Base-by-base conservation (phyloP, 106 monocot genomes). In the Chionographis japonica region DNA sequence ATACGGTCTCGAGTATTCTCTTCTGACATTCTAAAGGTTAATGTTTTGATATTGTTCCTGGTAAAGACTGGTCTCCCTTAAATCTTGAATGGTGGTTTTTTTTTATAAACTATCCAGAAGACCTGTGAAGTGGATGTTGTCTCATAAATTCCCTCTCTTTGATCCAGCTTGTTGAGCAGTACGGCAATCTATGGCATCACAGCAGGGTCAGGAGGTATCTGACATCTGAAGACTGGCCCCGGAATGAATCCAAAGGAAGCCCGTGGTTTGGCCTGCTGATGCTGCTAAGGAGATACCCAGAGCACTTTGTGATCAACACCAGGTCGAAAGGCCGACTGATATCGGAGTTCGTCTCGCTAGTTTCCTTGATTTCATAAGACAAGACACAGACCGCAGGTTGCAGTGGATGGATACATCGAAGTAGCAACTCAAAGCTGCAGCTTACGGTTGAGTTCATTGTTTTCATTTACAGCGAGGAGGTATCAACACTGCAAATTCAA, bases 161-260 rank as follows among this genome's bases (percentile, higher is more conserved):
- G 7, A 17, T 67, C 17, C 60, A 79, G 73, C 73, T 79, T 68
- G 54, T 68, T 37, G 61, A 73, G 19, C 78, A 79, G 49, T 79
- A 72, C 66, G 68, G 73, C 46, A 79, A 73, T 16, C 56, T 73
- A 38, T 79, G 78, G 78, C 78, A 73, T 67, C 78, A 79, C 18
- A 43, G 73, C 62, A 79, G 73, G 52, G 78, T 73, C 16, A 73
- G 68, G 55, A 61, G 68, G 35, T 79, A 79, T 43, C 73, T 79
- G 4, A 73, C 72, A 15, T 79, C 78, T 5, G 78, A 79, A 39
- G 78, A 79, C 12, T 73, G 72, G 73, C 61, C 68, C 3, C 73
- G 55, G 19, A 79, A 61, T 37, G 78, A 79, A 54, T 68, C 66
- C 73, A 79, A 79, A 79, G 78, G 72, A 43, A 67, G 78, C 8